Conservation (phyloP, 306 rosid genomes). For the Quercus alba region DNA sequence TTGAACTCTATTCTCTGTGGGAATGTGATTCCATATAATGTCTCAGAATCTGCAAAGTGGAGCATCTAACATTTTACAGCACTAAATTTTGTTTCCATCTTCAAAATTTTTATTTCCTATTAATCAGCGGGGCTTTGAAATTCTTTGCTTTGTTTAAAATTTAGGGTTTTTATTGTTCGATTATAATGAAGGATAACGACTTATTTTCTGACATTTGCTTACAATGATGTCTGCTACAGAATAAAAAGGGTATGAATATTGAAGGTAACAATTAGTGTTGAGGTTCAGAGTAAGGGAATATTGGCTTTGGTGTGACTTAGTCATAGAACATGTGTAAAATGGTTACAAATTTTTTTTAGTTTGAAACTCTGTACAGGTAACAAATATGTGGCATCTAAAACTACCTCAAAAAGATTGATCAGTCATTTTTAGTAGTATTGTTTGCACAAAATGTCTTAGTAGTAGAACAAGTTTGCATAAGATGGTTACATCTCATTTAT, state of each 20-base stretch:
- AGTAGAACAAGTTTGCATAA: no score
- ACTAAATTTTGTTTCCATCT: background rate
- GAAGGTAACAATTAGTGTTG: background rate
- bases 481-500: no score
- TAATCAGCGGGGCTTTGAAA: background rate
- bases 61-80: background rate
- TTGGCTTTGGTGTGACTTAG: background rate
- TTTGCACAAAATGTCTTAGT: background rate
- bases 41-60: constrained; percentile 3
- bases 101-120: background rate
- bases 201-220: background rate
- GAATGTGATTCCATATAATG: background rate
- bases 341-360: no score
- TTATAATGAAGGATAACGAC: no score
- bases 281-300: background rate
- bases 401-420: background rate
- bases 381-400: background rate
- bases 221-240: background rate
- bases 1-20: background rate
- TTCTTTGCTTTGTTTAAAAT: background rate
- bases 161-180: background rate
- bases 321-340: background rate
- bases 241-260: background rate
- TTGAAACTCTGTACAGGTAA: background rate
- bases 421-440: background rate